Conservation (phyloP, 768 basidiomycete genomes). For the Sutorius australiensis region DNA sequence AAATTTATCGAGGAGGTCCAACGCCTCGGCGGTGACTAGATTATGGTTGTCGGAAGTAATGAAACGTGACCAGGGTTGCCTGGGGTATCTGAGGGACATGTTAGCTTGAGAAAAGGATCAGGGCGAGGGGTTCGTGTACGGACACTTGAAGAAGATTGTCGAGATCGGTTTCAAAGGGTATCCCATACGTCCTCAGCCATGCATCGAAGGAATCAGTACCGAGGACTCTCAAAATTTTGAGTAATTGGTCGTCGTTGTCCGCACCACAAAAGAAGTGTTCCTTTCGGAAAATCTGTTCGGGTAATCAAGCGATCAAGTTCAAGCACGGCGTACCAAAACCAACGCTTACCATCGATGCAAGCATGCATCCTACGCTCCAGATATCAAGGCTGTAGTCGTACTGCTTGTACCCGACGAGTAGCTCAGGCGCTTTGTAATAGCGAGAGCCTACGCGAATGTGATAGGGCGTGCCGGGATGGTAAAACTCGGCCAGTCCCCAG, state of each 20-base stretch:
- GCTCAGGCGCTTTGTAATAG: conserved; percentile 73
- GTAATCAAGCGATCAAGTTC: not conserved
- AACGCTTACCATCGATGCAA: conserved; percentile 61
- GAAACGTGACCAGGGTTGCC: conserved; percentile 64
- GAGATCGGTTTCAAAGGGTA: conserved; percentile 61
- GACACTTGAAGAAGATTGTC: conserved; percentile 53
- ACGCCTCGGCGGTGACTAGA: conserved; percentile 56
- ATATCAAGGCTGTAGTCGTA: conserved; percentile 72
- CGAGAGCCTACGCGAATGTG: conserved; percentile 69
- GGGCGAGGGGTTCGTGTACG: conserved; percentile 13
- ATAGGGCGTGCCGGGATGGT: conserved; percentile 65
- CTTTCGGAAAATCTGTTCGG: conserved; percentile 58
- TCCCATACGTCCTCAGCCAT: conserved; percentile 58
- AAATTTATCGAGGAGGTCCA: conserved; percentile 65
- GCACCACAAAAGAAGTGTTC: conserved; percentile 75
- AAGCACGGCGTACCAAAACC: not conserved
- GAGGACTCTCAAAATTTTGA: conserved; percentile 64
- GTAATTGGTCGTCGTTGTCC: conserved; percentile 70
- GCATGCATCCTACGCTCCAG: conserved; percentile 75
- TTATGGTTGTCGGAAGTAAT: conserved; percentile 55
- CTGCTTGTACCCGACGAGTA: conserved; percentile 66
- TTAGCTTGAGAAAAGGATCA: not conserved
- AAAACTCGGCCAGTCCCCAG: conserved; percentile 78
- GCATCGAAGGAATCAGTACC: conserved; percentile 63
- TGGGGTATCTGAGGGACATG: conserved; percentile 43